Conservation (phyloP, 164 flowering plant species). For the Macadamia integrifolia region DNA sequence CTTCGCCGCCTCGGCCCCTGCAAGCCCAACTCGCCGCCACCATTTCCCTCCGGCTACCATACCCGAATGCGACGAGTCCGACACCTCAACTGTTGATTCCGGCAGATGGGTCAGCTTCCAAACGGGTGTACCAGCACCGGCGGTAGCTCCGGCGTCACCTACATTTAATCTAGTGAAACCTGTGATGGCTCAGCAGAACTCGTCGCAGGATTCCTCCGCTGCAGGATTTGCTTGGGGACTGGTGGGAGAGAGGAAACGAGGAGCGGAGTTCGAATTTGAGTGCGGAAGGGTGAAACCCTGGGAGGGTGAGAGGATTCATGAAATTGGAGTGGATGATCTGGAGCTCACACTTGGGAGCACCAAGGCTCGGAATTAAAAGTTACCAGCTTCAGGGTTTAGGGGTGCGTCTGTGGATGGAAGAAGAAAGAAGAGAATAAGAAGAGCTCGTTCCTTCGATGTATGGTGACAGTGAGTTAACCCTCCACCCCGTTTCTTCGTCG, state of each 20-base stretch:
- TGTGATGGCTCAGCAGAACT: slow-evolving; percentile 28
- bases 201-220: slow-evolving; percentile 12
- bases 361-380: slow-evolving; percentile 31
- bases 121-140: slow-evolving; percentile 18
- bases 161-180: slow-evolving; percentile 75
- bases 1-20: slow-evolving; percentile 82
- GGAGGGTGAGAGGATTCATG: slow-evolving; percentile 95
- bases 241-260: slow-evolving; percentile 20
- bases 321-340: slow-evolving; percentile 69
- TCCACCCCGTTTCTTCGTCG: neutral
- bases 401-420: neutral
- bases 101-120: slow-evolving; percentile 74
- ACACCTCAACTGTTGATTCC: slow-evolving; percentile 66
- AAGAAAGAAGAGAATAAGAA: neutral
- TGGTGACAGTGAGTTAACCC: neutral
- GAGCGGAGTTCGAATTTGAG: slow-evolving; percentile 69
- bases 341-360: slow-evolving; percentile 85
- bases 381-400: neutral
- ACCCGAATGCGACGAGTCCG: slow-evolving; percentile 84
- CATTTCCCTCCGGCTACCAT: slow-evolving; percentile 53
- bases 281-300: slow-evolving; percentile 65
- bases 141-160: slow-evolving; percentile 65
- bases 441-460: neutral
- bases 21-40: slow-evolving; percentile 72
- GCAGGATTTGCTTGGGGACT: slow-evolving; percentile 20